Evolutionary conservation across 2,329 filamentous ascomycete species (phyloP), one percentile per base, ranked within the genome.

Genomic region (Rhinocladiella mackenziei): DNA sequence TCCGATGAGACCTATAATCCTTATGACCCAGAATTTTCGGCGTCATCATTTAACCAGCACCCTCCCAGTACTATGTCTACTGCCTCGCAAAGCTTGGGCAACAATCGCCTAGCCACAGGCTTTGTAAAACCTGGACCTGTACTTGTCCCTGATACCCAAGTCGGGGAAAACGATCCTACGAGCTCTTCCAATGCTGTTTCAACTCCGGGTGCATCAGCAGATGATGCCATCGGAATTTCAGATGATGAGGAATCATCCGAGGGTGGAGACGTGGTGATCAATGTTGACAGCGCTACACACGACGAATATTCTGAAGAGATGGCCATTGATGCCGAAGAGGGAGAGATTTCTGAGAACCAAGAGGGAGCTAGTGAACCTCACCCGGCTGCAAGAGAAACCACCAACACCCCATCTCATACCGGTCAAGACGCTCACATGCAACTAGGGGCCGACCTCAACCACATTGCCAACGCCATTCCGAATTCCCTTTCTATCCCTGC

Each of bases 201-300:
- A 15, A 33, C 15, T 14, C 32, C 39, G 9, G 50, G 39, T 19
- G 34, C n/a, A 15, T 50, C 50, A 5, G 29, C 19, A 5, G 33
- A 47, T 10, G 45, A 57, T 31, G 48, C 53, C 33, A 54, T 59
- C 17, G 55, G 59, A 26, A 55, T 60, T 15, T 56, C 60, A 25
- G 55, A 54, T 31, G 59, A 57, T 7, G 47, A 54, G 14, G 56
- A 51, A 22, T 58, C 58, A 9, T 52, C 54, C 17, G 58, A 60
- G 11, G 65, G 65, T 43, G 66, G 62, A 2, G 66, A 65, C 1
- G 69, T 71, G 39, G 45, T 70, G 56, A 50, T 71, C 43, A 71
- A 71, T 39, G 56, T 70, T 36, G 62, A 64, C 20, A 25, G 31
- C 22, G 5, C 31, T 17, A 48, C 55, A 4, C 39, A 48, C 31